These are phyloP conservation scores for Lecanicillium sp. DNA, from an alignment of 2,329 filamentous ascomycete species.

Conservation along the genomic window DNA sequence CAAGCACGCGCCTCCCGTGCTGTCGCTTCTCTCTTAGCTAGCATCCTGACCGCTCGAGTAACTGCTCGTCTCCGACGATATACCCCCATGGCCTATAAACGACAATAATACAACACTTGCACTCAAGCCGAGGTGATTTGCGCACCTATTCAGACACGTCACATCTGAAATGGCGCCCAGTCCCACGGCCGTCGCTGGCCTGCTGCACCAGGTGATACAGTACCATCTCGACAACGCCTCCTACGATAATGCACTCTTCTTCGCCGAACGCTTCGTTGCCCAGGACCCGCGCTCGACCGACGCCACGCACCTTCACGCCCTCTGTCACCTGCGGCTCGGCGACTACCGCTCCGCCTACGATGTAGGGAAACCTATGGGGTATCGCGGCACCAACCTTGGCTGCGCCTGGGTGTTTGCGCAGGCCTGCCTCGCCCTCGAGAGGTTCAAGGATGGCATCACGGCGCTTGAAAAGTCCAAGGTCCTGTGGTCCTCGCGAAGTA, in stretches of 20 bases:
- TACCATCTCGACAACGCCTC: constrained; percentile 85
- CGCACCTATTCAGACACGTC: not conserved
- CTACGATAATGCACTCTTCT: constrained; percentile 86
- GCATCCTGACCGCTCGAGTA: too few relatives aligned
- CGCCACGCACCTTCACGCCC: constrained; percentile 72
- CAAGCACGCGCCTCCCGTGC: not conserved
- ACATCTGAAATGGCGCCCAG: constrained; percentile 45
- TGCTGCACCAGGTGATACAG: constrained; percentile 54
- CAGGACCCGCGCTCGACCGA: constrained; percentile 79
- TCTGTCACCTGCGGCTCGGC: constrained; percentile 77
- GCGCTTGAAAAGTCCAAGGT: constrained; percentile 76
- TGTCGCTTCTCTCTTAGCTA: not conserved
- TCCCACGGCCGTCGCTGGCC: constrained; percentile 41
- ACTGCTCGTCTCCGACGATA: not conserved
- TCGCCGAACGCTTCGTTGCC: constrained; percentile 78
- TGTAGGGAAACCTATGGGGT: constrained; percentile 63
- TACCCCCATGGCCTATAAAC: constrained; percentile 7
- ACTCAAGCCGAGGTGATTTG: not conserved
- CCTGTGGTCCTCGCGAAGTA: constrained; percentile 70
- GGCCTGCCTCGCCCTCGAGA: constrained; percentile 73
- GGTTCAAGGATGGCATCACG: constrained; percentile 71
- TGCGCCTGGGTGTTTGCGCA: constrained; percentile 92
- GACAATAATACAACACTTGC: constrained; percentile 1
- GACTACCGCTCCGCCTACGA: constrained; percentile 84
- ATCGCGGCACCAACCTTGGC: constrained; percentile 69